Percentiles rank a stretch among this genome's conserved stretches.
These are phyloP conservation scores for Phytophthora tentaculata DNA, from an alignment of 352 stramenopile genomes.

Conservation along the genomic window DNA sequence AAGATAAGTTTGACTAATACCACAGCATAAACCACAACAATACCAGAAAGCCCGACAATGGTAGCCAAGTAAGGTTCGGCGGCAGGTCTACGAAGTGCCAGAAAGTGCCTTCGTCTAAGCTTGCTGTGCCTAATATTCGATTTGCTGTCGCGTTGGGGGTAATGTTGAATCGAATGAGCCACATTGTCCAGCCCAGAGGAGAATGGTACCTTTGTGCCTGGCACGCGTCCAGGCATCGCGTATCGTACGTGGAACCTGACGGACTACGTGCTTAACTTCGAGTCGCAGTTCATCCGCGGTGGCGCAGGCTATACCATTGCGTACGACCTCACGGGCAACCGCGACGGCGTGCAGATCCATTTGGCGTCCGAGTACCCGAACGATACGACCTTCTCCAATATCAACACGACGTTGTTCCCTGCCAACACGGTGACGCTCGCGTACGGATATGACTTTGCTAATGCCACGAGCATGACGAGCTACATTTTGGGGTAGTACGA, in stretches of 20 bases:
- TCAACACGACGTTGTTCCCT: constrained; percentile 40
- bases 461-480: constrained; percentile 35
- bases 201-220: constrained; percentile 40
- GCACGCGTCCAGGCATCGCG: constrained; percentile 34
- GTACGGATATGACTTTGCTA: constrained; percentile 40
- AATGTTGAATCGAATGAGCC: too few relatives aligned
- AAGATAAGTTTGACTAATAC: too few relatives aligned
- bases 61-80: too few relatives aligned
- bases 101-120: too few relatives aligned
- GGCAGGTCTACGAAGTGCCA: too few relatives aligned
- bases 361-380: constrained; percentile 40
- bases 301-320: constrained; percentile 33
- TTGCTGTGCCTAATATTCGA: too few relatives aligned
- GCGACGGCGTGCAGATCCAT: constrained; percentile 42
- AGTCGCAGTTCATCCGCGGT: constrained; percentile 36
- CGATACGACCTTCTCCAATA: constrained; percentile 37
- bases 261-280: constrained; percentile 37
- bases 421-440: constrained; percentile 35
- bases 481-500: constrained; percentile 41
- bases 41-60: too few relatives aligned
- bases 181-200: too few relatives aligned
- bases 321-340: constrained; percentile 40
- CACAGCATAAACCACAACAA: too few relatives aligned
- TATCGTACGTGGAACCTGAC: constrained; percentile 41
- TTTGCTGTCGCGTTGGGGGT: too few relatives aligned